phyloP scores from a whole-genome alignment of 129 eudicot species.

The Helianthus annuus region DNA sequence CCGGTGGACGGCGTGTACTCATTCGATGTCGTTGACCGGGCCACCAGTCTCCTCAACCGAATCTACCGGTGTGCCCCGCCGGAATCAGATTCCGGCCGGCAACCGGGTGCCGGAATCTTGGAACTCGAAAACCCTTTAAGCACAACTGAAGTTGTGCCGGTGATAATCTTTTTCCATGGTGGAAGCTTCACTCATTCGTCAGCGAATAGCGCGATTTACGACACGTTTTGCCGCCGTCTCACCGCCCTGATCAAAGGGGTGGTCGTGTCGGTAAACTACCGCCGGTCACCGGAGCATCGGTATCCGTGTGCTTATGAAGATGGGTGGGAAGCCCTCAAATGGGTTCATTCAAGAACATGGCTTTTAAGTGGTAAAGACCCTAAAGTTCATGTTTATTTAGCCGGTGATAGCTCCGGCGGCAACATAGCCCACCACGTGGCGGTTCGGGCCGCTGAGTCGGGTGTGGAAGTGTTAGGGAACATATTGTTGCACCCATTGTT shows the following conservation, averaged over 20 bases:
- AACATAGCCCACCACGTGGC: conserved; percentile 92
- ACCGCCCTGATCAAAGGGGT: conserved; percentile 62
- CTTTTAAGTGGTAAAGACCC: conserved; percentile 59
- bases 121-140: conserved; percentile 78
- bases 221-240: conserved; percentile 79
- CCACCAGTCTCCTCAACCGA: conserved; percentile 68
- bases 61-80: conserved; percentile 51
- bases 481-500: conserved; percentile 78
- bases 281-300: conserved; percentile 84
- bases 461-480: conserved; percentile 75
- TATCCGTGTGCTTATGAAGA: conserved; percentile 93
- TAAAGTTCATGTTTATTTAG: conserved; percentile 67
- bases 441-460: conserved; percentile 60
- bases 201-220: conserved; percentile 86
- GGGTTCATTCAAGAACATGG: conserved; percentile 84
- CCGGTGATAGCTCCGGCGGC: conserved; percentile 99
- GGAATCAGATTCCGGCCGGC: conserved; percentile 45
- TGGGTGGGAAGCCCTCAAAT: conserved; percentile 83
- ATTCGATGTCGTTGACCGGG: conserved; percentile 65
- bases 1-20: conserved; percentile 88
- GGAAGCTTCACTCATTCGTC: conserved; percentile 95
- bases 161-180: conserved; percentile 79
- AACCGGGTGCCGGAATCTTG: conserved; percentile 22
- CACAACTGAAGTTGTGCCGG: conserved; percentile 69
- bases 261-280: conserved; percentile 83